Conservation (phyloP, 1,284 basidiomycete genomes). For the Apiotrichum brassicae region DNA sequence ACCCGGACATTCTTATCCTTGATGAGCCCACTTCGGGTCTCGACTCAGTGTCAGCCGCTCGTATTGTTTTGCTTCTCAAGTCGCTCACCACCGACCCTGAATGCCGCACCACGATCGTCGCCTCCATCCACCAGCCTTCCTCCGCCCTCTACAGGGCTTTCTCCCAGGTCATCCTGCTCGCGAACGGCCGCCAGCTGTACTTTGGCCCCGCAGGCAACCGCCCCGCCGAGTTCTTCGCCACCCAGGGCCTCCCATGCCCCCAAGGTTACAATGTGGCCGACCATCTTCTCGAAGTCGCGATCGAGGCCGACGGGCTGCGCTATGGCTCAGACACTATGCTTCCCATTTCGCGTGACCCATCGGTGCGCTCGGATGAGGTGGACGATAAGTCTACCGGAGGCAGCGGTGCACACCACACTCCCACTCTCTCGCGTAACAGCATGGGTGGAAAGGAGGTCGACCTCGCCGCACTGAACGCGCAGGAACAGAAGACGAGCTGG, state of each 20-base stretch:
- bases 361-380: not conserved
- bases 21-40: constrained; percentile 65
- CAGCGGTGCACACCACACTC: not conserved
- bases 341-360: not conserved
- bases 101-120: constrained; percentile 70
- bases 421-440: not conserved
- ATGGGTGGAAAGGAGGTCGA: constrained; percentile 10
- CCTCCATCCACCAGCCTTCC: constrained; percentile 77
- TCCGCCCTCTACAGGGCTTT: constrained; percentile 80
- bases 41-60: constrained; percentile 77
- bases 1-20: constrained; percentile 57
- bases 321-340: constrained; percentile 7
- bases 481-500: not conserved
- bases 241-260: constrained; percentile 51
- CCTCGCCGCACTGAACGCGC: constrained; percentile 6
- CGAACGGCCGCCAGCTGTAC: constrained; percentile 72
- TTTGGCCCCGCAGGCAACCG: constrained; percentile 64
- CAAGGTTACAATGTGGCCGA: constrained; percentile 83
- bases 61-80: constrained; percentile 67
- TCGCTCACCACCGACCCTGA: constrained; percentile 63
- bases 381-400: not conserved
- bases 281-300: constrained; percentile 77
- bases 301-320: constrained; percentile 52
- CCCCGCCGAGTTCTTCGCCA: constrained; percentile 60
- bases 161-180: constrained; percentile 69